A percentile compares a stretch with the other conserved stretches of the same genome.
These are phyloP conservation scores for Thelonectria rubi DNA, from an alignment of 2,329 filamentous ascomycete species.

Conservation along the genomic window DNA sequence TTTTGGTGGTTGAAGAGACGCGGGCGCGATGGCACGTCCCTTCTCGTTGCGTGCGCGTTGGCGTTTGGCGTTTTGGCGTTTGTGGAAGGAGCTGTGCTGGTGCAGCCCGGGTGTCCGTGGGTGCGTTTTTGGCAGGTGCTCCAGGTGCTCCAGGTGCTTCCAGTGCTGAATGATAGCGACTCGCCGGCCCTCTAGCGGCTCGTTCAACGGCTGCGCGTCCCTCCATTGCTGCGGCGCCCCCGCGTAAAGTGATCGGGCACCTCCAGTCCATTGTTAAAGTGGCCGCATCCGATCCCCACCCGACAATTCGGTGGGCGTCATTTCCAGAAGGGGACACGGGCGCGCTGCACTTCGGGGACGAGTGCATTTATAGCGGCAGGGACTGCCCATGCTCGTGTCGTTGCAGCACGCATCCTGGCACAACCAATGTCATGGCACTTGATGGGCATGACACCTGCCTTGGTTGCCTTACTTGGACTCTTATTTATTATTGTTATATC, in stretches of 20 bases:
- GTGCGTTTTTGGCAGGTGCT: background rate
- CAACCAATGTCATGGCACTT: background rate
- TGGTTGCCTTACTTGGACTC: background rate
- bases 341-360: background rate
- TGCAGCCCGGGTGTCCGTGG: background rate
- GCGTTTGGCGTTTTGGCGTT: slow-evolving; percentile 34
- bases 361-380: slow-evolving; percentile 4
- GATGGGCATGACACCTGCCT: background rate
- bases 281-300: slow-evolving; percentile 1
- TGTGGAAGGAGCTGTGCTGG: slow-evolving; percentile 11
- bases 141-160: no score
- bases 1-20: slow-evolving; percentile 16
- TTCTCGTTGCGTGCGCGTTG: slow-evolving; percentile 19
- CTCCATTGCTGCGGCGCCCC: background rate
- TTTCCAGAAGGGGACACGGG: background rate
- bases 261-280: background rate
- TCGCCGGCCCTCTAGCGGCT: background rate
- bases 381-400: background rate
- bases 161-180: background rate
- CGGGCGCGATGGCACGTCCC: slow-evolving; percentile 23
- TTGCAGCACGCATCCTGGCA: background rate
- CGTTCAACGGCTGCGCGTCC: background rate
- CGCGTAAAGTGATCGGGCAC: slow-evolving; percentile 20
- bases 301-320: background rate
- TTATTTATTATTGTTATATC: background rate